A percentile compares a stretch with the other conserved stretches of the same genome.
Evolutionary conservation across 2,329 filamentous ascomycete species (phyloP).

Genomic region (Macrophomina phaseolina): DNA sequence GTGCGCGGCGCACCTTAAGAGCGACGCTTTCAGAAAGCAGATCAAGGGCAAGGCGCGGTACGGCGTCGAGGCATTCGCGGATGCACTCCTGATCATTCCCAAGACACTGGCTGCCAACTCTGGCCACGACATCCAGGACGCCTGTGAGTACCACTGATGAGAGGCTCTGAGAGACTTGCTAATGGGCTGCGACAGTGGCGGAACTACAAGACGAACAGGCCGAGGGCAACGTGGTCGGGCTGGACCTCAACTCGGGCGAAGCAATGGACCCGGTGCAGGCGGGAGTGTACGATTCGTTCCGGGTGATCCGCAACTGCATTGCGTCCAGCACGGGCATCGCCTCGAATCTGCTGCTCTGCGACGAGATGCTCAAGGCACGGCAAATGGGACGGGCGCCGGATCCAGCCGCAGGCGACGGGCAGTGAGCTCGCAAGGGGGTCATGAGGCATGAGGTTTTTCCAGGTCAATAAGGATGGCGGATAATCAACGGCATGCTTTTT

Average conservation of each 20-base stretch:
- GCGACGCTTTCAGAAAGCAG: slow-evolving; percentile 83
- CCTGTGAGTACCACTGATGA: slow-evolving; percentile 64
- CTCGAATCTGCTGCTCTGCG: slow-evolving; percentile 91
- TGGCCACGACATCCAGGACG: slow-evolving; percentile 95
- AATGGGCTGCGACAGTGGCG: slow-evolving; percentile 65
- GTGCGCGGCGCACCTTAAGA: slow-evolving; percentile 83
- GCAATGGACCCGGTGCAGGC: slow-evolving; percentile 94
- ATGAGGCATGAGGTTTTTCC: slow-evolving; percentile 11
- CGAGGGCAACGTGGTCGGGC: slow-evolving; percentile 83
- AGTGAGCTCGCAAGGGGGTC: slow-evolving; percentile 21
- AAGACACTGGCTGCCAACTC: slow-evolving; percentile 97
- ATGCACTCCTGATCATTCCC: slow-evolving; percentile 92
- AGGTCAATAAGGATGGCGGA: slow-evolving; percentile 4
- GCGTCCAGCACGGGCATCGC: slow-evolving; percentile 95
- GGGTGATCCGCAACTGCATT: slow-evolving; percentile 90
- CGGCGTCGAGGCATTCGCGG: slow-evolving; percentile 92
- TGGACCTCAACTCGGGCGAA: slow-evolving; percentile 85
- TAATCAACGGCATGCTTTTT: slow-evolving; percentile 11
- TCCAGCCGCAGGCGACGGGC: slow-evolving; percentile 34
- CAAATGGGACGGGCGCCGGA: slow-evolving; percentile 71
- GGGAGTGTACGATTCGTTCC: slow-evolving; percentile 95
- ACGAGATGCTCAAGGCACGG: slow-evolving; percentile 95
- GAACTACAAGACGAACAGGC: slow-evolving; percentile 82
- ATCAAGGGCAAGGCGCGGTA: slow-evolving; percentile 98
- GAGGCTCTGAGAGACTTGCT: slow-evolving; percentile 21